A percentile compares a stretch with the other conserved stretches of the same genome.
phyloP scores from a whole-genome alignment of 371 early-diverging fungal genomes.

The Entomophthora muscae region DNA sequence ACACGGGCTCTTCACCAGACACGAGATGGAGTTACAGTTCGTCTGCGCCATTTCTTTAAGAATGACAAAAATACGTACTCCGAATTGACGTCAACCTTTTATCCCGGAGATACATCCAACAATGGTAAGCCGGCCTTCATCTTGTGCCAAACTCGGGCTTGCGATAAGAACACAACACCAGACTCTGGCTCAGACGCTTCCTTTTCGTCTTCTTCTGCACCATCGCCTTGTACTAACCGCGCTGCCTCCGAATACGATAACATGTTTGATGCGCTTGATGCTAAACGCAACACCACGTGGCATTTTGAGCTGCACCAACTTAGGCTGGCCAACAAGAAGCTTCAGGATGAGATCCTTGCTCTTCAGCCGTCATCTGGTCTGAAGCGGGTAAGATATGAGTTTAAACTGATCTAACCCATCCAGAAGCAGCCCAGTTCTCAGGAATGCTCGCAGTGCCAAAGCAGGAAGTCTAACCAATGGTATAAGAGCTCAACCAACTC shows the following conservation, averaged over 20 bases:
- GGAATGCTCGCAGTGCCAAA: not conserved
- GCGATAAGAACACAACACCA: not conserved
- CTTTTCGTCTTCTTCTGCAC: conserved; percentile 7
- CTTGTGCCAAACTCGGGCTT: not conserved
- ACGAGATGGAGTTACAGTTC: conserved; percentile 22
- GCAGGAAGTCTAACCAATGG: not conserved
- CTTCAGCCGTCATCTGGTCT: not conserved
- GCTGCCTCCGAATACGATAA: conserved; percentile 16
- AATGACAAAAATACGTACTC: not conserved
- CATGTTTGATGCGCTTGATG: conserved; percentile 21
- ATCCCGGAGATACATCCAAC: not conserved
- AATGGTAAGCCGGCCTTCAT: conserved; percentile 2
- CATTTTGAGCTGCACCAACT: conserved; percentile 30
- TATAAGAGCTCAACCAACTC: conserved; percentile 5
- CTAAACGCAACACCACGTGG: conserved; percentile 24
- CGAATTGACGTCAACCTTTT: not conserved
- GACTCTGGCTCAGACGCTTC: not conserved
- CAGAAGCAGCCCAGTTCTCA: not conserved
- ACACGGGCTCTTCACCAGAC: conserved; percentile 25
- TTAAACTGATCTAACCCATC: not conserved
- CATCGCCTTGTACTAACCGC: conserved; percentile 10
- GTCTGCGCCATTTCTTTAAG: conserved; percentile 18
- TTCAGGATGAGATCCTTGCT: conserved; percentile 15
- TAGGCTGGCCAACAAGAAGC: conserved; percentile 19
- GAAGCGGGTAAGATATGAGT: not conserved